phyloP scores from a whole-genome alignment of 2,329 filamentous ascomycete genomes.

The Apiospora pterosperma region DNA sequence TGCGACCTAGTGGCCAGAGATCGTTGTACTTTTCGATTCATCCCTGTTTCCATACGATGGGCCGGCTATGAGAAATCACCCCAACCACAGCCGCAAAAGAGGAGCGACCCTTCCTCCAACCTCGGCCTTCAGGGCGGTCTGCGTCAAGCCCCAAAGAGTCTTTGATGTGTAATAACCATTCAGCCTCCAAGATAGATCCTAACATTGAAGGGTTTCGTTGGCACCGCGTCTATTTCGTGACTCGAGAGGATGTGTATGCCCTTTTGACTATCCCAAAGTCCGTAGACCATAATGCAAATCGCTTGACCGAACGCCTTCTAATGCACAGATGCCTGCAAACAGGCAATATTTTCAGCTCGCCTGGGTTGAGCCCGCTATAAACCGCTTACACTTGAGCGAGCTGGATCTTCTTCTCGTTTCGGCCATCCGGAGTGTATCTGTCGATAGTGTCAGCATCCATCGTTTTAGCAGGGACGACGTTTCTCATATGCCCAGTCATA shows the following conservation, averaged over 20 bases:
- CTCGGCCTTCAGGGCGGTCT: background rate
- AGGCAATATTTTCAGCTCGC: background rate
- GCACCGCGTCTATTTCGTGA: constrained; percentile 3
- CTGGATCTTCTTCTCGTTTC: constrained; percentile 59
- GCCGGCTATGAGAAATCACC: background rate
- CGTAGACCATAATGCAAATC: constrained; percentile 11
- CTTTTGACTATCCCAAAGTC: background rate
- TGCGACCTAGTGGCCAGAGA: background rate
- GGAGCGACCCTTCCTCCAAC: background rate
- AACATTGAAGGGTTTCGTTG: background rate
- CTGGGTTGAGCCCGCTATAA: background rate
- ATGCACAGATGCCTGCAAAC: constrained; percentile 20
- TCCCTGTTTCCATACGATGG: background rate
- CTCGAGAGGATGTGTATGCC: background rate
- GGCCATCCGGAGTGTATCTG: constrained; percentile 61
- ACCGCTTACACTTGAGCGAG: constrained; percentile 24
- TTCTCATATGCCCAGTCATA: background rate
- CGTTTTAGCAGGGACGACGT: background rate
- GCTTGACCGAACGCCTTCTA: constrained; percentile 25
- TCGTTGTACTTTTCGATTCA: background rate
- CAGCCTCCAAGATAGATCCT: background rate
- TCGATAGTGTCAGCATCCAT: constrained; percentile 13
- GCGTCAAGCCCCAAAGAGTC: background rate
- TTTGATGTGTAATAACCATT: background rate
- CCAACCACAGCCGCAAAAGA: background rate